Evolutionary conservation across 1,284 basidiomycete genomes (phyloP).

Genomic region (Pterulicium gracile): DNA sequence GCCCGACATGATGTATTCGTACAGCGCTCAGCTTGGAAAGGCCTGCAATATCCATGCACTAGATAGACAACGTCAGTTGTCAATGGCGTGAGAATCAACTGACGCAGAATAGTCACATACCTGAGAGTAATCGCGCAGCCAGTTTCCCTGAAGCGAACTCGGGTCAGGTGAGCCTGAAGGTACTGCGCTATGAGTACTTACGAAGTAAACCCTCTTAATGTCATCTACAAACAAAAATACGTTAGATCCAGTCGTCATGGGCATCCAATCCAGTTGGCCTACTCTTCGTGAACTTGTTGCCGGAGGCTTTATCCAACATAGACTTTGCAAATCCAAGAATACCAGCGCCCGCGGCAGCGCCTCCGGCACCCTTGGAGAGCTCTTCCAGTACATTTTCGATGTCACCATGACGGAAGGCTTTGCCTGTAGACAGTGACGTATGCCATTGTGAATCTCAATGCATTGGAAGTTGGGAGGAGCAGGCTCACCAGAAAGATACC

Average conservation of each 20-base stretch:
- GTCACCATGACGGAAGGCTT: constrained; percentile 31
- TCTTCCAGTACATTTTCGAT: constrained; percentile 52
- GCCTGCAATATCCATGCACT: constrained; percentile 76
- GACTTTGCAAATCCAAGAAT: constrained; percentile 38
- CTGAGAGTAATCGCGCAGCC: constrained; percentile 55
- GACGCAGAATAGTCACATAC: constrained; percentile 16
- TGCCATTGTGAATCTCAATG: background rate
- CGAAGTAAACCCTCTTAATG: constrained; percentile 57
- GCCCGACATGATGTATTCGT: background rate
- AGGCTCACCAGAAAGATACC: constrained; percentile 41
- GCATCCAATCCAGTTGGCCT: background rate
- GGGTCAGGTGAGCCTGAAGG: constrained; percentile 2
- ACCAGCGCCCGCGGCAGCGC: constrained; percentile 32
- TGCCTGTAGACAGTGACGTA: background rate
- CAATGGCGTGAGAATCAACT: no score
- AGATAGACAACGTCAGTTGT: constrained; percentile 11
- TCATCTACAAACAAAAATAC: constrained; percentile 23
- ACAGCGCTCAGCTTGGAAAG: constrained; percentile 41
- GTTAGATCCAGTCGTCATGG: background rate
- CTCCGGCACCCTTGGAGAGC: constrained; percentile 45
- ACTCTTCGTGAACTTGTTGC: constrained; percentile 47
- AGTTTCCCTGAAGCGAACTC: constrained; percentile 37
- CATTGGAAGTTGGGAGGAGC: constrained; percentile 4
- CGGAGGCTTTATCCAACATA: constrained; percentile 30
- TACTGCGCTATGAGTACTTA: constrained; percentile 19